Percentiles rank a stretch among this genome's conserved stretches.
phyloP scores from a whole-genome alignment of 2,329 filamentous ascomycete genomes.

The Alternaria ventricosa region DNA sequence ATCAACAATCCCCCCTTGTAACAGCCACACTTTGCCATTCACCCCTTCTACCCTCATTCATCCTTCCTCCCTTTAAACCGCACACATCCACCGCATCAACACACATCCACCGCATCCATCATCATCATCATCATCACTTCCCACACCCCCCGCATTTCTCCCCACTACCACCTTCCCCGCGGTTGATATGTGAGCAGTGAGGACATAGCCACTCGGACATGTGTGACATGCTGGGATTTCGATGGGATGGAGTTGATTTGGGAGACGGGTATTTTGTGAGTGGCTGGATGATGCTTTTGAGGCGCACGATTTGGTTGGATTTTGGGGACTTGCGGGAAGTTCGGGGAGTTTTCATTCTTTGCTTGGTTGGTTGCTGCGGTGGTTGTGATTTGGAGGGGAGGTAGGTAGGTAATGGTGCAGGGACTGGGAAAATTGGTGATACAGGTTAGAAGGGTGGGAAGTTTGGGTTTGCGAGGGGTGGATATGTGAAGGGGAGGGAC shows the following conservation, averaged over 20 bases:
- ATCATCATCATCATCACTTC: not conserved
- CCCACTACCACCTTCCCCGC: not conserved
- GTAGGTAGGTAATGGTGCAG: not conserved
- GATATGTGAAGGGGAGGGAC: not conserved
- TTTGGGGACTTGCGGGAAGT: not conserved
- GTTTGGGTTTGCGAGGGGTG: not conserved
- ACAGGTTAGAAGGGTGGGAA: not conserved
- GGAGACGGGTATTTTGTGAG: not conserved
- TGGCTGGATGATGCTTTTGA: not conserved
- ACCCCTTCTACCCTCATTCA: too few relatives aligned
- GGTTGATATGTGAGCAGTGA: not conserved
- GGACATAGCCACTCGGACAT: constrained; percentile 3
- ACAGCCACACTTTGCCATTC: too few relatives aligned
- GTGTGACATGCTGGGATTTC: not conserved
- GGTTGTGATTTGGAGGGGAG: too few relatives aligned
- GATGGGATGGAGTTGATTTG: not conserved
- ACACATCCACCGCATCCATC: too few relatives aligned
- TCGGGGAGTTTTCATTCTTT: not conserved
- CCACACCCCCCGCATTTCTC: not conserved
- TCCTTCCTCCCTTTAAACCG: too few relatives aligned
- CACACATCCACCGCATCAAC: too few relatives aligned
- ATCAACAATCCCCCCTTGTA: too few relatives aligned
- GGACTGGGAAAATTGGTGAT: too few relatives aligned
- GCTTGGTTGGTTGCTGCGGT: too few relatives aligned
- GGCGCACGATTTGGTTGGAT: not conserved